Conservation (phyloP, 2,329 filamentous ascomycete genomes). For the Aureobasidium sp. region DNA sequence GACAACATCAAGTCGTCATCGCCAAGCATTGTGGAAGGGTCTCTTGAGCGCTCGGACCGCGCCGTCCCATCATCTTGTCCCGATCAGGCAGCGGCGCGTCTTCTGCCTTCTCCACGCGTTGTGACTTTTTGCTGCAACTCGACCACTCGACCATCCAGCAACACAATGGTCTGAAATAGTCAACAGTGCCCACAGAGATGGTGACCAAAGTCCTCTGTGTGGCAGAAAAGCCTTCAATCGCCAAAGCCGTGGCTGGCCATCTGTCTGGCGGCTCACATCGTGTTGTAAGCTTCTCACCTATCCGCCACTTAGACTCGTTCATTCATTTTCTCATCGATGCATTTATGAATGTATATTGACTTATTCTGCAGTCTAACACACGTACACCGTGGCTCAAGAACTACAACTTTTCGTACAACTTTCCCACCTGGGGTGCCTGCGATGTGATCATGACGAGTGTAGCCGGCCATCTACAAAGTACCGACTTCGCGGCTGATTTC, state of each 20-base stretch:
- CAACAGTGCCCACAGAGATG: conserved; percentile 23
- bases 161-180: neutral
- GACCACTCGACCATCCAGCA: neutral
- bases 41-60: neutral
- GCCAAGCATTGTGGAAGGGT: neutral
- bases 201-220: conserved; percentile 59
- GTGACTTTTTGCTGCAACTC: neutral
- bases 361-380: neutral
- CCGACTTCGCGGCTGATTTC: conserved; percentile 67
- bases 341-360: conserved; percentile 25
- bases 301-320: neutral
- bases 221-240: conserved; percentile 87
- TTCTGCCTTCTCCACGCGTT: conserved; percentile 2
- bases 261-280: conserved; percentile 66
- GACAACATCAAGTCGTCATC: conserved; percentile 4
- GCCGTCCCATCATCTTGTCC: neutral
- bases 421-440: conserved; percentile 71
- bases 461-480: conserved; percentile 72
- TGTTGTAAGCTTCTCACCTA: conserved; percentile 44
- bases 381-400: conserved; percentile 67
- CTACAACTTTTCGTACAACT: conserved; percentile 84
- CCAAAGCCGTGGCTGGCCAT: conserved; percentile 86
- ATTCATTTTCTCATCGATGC: neutral
- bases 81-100: conserved; percentile 9
- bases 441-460: conserved; percentile 91